phyloP scores from a whole-genome alignment of 495 filamentous ascomycete species.

The Parmelia sp. region DNA sequence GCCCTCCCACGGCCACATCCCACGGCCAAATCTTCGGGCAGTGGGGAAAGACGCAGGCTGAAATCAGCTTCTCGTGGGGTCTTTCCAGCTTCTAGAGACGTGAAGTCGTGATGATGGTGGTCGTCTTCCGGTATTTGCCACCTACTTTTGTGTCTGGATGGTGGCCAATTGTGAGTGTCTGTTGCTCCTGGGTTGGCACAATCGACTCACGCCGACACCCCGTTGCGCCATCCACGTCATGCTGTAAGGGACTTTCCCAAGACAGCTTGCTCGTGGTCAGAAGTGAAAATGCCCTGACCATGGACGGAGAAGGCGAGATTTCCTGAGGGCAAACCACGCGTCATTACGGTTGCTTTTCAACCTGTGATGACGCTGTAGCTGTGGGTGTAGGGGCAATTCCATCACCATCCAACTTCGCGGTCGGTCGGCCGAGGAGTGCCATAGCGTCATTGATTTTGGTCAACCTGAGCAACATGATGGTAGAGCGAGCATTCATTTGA shows the following conservation, averaged over 20 bases:
- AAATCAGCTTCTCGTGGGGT: background rate
- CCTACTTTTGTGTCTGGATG: background rate
- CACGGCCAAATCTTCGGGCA: background rate
- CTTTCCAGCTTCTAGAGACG: background rate
- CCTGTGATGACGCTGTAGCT: no score
- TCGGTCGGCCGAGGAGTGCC: no score
- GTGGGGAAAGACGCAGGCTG: background rate
- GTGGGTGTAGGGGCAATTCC: background rate
- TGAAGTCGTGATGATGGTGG: background rate
- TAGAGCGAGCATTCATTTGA: no score
- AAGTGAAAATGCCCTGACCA: background rate
- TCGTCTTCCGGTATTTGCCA: background rate
- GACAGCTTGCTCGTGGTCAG: background rate
- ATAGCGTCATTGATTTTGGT: no score
- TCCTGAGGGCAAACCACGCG: no score
- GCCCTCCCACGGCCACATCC: background rate
- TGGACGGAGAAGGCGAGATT: background rate
- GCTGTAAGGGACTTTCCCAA: background rate
- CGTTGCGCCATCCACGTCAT: background rate
- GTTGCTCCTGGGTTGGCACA: background rate
- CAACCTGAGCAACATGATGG: no score
- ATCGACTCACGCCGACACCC: no score
- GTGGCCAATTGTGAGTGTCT: background rate
- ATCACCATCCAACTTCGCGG: no score
- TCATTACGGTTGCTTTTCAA: no score